Evolutionary conservation across 1,284 basidiomycete species (phyloP), one percentile per base, ranked within the genome.

Genomic region (Ceratobasidium sp.): DNA sequence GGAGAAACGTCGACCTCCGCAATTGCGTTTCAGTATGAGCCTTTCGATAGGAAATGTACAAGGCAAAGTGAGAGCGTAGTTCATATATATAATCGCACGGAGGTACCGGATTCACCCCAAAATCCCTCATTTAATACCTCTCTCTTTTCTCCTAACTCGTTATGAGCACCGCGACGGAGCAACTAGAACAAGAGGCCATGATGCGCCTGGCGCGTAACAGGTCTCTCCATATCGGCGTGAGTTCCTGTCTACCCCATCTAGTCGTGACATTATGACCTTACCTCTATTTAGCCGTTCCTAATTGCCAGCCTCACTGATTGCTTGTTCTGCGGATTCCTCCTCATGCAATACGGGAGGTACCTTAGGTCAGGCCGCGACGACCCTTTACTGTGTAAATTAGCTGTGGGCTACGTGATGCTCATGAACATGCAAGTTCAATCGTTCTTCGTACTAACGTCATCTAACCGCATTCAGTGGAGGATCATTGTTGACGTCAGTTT

Each of bases 321-420:
- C 2, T 30, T 76, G 18, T 67, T 76, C 64, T 64, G 59, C 12
- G 73, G 73, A 14, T 57, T 76, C 23, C 54, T 76, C 12, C 38
- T 76, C 1, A 76, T 76, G 73, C 73, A 76, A 35, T 76, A 52
- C n/a, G 64, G 60, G 3, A 30, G 62, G 27, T 76, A 76, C 20
- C 48, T 57, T 12, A 66, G 50, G 8, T 18, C 66, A 1, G 62
- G 73, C 10, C 66, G 30, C 18, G 35, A 57, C 12, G 73, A 76
- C 23, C 18, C 50, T 33, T 55, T 30, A 3, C 20, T 66, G 18
- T 67, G 66, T 50, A 76, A 66, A 52, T 2, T 6, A 1, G 66
- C 57, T 35, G 73, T 76, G 12, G 48, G 38, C 44, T 76, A 76
- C 52, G 50, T 76, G 3, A 33, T 76, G 1, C 35, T n/a, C 16